phyloP scores from a whole-genome alignment of 2,329 filamentous ascomycete species.

The Fusarium cicatricum region DNA sequence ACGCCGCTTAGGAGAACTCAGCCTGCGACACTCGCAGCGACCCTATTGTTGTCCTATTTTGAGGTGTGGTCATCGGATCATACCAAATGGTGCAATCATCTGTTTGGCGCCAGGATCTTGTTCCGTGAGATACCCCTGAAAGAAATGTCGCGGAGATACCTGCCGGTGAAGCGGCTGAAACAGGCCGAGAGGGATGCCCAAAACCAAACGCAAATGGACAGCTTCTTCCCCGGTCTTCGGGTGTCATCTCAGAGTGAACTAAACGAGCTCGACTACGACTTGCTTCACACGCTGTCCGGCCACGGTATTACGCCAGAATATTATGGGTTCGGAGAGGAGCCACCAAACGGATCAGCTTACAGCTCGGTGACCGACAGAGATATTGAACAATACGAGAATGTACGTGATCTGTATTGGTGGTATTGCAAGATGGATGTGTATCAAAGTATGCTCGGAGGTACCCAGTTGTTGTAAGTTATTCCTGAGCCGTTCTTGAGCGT shows the following conservation, averaged over 20 bases:
- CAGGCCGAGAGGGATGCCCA: constrained; percentile 47
- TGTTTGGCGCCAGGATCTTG: constrained; percentile 83
- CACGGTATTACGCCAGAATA: constrained; percentile 49
- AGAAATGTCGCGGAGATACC: constrained; percentile 74
- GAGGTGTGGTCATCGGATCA: constrained; percentile 96
- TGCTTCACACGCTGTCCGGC: constrained; percentile 55
- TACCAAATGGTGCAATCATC: constrained; percentile 92
- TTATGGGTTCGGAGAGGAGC: constrained; percentile 47
- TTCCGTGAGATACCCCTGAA: constrained; percentile 83
- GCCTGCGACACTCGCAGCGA: constrained; percentile 86
- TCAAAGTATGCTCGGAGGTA: constrained; percentile 88
- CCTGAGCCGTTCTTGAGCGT: neutral
- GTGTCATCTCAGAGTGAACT: constrained; percentile 36
- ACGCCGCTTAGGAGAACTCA: constrained; percentile 74
- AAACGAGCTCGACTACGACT: constrained; percentile 51
- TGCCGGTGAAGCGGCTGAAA: constrained; percentile 64
- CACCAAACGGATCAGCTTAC: constrained; percentile 37
- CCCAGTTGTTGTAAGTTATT: constrained; percentile 77
- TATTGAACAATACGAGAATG: constrained; percentile 79
- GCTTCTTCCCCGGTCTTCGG: constrained; percentile 38
- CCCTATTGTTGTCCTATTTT: constrained; percentile 86
- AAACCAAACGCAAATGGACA: constrained; percentile 46
- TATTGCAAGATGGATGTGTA: constrained; percentile 94
- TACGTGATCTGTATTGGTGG: constrained; percentile 94
- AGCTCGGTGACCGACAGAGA: constrained; percentile 63